phyloP scores from a whole-genome alignment of 2,329 filamentous ascomycete genomes.

The Cryphonectria nitschkei region DNA sequence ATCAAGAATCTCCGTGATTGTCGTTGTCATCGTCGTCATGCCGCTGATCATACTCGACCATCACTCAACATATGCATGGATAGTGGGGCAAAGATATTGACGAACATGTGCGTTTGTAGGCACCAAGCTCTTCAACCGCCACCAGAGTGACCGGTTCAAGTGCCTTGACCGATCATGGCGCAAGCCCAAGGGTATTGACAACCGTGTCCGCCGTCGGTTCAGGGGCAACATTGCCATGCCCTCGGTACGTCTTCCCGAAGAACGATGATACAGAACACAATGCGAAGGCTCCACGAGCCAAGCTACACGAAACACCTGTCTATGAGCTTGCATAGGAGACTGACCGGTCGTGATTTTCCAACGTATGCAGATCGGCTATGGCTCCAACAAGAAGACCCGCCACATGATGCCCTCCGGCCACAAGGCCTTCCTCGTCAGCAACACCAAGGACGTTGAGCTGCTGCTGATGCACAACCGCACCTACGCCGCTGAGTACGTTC shows the following conservation, averaged over 20 bases:
- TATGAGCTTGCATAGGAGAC: neutral
- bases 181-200: conserved; percentile 99
- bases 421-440: conserved; percentile 99
- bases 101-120: conserved; percentile 57
- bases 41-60: conserved; percentile 21
- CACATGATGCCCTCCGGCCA: conserved; percentile 99
- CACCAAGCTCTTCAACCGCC: conserved; percentile 93
- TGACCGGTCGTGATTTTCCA: conserved; percentile 20
- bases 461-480: conserved; percentile 99
- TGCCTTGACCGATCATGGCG: conserved; percentile 90
- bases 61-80: conserved; percentile 22
- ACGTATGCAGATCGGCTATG: conserved; percentile 83
- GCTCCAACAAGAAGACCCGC: conserved; percentile 99
- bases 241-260: conserved; percentile 71
- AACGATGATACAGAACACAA: neutral
- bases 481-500: conserved; percentile 95
- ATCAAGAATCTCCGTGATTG: neutral
- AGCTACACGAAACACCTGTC: neutral
- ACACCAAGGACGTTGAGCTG: conserved; percentile 92
- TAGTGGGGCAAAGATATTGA: conserved; percentile 41
- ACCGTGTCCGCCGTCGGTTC: conserved; percentile 95
- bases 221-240: conserved; percentile 95
- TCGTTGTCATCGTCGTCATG: neutral
- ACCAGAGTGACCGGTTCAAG: conserved; percentile 97
- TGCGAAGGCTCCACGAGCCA: conserved; percentile 1